A percentile compares a stretch with the other conserved stretches of the same genome.
These are phyloP conservation scores for Aspergillus sp. DNA, from an alignment of 2,329 filamentous ascomycete species.

Conservation along the genomic window DNA sequence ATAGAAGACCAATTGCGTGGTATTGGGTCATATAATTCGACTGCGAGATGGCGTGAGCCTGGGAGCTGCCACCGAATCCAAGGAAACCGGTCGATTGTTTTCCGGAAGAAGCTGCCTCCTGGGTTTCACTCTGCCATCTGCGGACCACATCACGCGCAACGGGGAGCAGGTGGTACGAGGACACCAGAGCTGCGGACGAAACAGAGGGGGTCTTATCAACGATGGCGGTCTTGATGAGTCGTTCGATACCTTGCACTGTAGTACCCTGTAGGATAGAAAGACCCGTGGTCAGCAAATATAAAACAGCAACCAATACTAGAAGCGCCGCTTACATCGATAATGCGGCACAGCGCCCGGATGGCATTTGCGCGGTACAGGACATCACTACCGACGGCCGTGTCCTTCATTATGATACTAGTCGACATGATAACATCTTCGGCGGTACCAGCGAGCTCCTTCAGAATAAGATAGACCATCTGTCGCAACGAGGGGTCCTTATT, in stretches of 20 bases:
- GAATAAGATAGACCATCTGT: conserved; percentile 97
- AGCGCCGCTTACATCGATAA: conserved; percentile 73
- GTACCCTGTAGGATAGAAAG: conserved; percentile 58
- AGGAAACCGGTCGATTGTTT: conserved; percentile 90
- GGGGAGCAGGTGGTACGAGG: conserved; percentile 94
- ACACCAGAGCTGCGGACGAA: conserved; percentile 90
- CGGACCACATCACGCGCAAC: conserved; percentile 92
- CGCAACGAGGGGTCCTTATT: conserved; percentile 97
- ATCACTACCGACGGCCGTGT: conserved; percentile 91
- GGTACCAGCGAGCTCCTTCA: conserved; percentile 93
- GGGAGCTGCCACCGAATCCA: conserved; percentile 76
- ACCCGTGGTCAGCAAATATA: conserved; percentile 9
- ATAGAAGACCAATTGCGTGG: conserved; percentile 93
- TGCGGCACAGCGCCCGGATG: conserved; percentile 89
- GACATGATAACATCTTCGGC: conserved; percentile 99
- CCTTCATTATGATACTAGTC: conserved; percentile 99
- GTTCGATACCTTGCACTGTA: conserved; percentile 95
- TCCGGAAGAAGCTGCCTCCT: conserved; percentile 85
- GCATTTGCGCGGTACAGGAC: conserved; percentile 93
- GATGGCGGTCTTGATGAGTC: conserved; percentile 97
- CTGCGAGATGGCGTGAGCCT: conserved; percentile 67
- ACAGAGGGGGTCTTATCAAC: conserved; percentile 98
- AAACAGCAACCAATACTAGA: not conserved
- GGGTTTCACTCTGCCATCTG: conserved; percentile 97
- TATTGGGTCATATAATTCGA: conserved; percentile 98